Percentiles rank a stretch among this genome's conserved stretches.
phyloP scores from a whole-genome alignment of 805 yeast species.

The Vanderwaltozyma yarrowii region DNA sequence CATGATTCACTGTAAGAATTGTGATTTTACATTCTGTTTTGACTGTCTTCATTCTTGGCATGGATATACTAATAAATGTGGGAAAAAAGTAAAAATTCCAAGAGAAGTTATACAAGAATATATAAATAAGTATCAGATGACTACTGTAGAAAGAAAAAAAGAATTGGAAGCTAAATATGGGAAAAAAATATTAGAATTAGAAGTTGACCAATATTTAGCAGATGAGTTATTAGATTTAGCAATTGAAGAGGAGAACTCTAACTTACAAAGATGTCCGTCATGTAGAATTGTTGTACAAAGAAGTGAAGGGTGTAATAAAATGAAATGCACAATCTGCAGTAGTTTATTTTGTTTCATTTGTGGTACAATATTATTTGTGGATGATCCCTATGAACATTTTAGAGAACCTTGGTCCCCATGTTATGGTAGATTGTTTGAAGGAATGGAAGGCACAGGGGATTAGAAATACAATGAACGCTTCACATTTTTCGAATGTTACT shows the following conservation, averaged over 20 bases:
- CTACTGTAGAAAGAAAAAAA: constrained; percentile 23
- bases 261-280: constrained; percentile 41
- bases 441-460: constrained; percentile 31
- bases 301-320: constrained; percentile 55
- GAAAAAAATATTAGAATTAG: constrained; percentile 30
- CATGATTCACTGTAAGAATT: constrained; percentile 39
- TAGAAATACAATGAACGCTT: too few relatives aligned
- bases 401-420: constrained; percentile 35
- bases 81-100: constrained; percentile 24
- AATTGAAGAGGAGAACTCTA: constrained; percentile 33
- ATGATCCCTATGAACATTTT: constrained; percentile 45
- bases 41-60: constrained; percentile 54
- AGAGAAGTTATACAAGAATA: constrained; percentile 29
- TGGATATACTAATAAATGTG: constrained; percentile 41
- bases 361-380: constrained; percentile 31
- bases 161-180: constrained; percentile 38
- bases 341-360: constrained; percentile 47
- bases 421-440: constrained; percentile 43
- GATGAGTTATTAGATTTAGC: constrained; percentile 38
- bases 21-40: constrained; percentile 46
- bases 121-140: constrained; percentile 24
- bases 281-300: constrained; percentile 42
- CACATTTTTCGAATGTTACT: too few relatives aligned
- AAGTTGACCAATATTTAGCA: constrained; percentile 37
- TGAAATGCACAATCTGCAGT: constrained; percentile 43